Evolutionary conservation across 768 basidiomycete genomes (phyloP).

Genomic region (Favolaschia claudopus): DNA sequence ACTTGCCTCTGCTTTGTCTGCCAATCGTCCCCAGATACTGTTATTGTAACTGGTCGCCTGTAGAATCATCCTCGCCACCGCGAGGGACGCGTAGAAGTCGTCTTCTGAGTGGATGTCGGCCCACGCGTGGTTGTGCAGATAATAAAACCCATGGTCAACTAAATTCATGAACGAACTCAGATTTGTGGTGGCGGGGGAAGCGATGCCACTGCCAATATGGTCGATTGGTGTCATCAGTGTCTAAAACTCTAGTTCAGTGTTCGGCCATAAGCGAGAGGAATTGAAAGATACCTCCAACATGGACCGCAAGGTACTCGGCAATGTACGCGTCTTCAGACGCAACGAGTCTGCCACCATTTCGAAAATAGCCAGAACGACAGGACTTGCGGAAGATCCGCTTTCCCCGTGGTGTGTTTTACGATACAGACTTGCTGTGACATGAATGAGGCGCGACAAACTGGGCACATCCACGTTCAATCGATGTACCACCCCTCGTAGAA

Average conservation of each 20-base stretch:
- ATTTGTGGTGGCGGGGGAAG: constrained; percentile 39
- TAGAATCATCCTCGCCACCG: constrained; percentile 61
- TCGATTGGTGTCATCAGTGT: constrained; percentile 18
- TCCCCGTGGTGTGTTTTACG: constrained; percentile 44
- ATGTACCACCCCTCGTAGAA: constrained; percentile 61
- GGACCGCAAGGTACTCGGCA: constrained; percentile 54
- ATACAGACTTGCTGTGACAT: constrained; percentile 53
- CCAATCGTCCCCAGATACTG: constrained; percentile 46
- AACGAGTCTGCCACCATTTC: constrained; percentile 63
- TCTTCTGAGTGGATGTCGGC: constrained; percentile 53
- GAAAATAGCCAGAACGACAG: constrained; percentile 50
- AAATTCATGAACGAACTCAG: constrained; percentile 46
- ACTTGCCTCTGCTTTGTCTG: constrained; percentile 48
- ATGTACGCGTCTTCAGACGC: constrained; percentile 58
- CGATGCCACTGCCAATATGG: constrained; percentile 18
- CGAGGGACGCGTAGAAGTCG: constrained; percentile 60
- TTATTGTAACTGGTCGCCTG: constrained; percentile 54
- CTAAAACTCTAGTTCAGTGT: constrained; percentile 16
- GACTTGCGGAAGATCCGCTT: constrained; percentile 34
- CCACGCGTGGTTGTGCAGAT: constrained; percentile 59
- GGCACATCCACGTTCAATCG: constrained; percentile 54
- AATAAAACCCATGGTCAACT: constrained; percentile 59
- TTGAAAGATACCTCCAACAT: constrained; percentile 59
- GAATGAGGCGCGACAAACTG: constrained; percentile 55
- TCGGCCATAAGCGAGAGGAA: neutral